Evolutionary conservation across 257 asterid species (phyloP).

Genomic region (Solanum ossicruentum): DNA sequence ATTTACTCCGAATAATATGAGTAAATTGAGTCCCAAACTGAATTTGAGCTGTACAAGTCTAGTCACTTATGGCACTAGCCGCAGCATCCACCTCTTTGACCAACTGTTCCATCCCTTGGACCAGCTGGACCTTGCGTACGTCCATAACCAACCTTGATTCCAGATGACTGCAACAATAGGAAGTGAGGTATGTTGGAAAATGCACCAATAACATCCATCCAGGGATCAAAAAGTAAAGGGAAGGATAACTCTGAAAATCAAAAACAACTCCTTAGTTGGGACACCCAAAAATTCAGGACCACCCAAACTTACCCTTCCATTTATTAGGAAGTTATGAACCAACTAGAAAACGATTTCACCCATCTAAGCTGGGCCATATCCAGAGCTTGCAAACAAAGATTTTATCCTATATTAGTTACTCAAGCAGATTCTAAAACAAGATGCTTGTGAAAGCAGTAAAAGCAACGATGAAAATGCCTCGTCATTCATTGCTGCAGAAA

Average conservation of each 20-base stretch:
- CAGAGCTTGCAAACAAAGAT: background rate
- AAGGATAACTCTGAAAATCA: background rate
- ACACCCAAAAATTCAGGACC: background rate
- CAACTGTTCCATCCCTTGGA: constrained; percentile 49
- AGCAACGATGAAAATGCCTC: background rate
- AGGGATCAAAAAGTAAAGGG: background rate
- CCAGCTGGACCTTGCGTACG: constrained; percentile 47
- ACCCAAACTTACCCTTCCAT: background rate
- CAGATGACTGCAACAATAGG: constrained; percentile 44
- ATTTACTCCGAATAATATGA: background rate
- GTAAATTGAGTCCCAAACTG: background rate
- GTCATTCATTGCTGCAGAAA: background rate
- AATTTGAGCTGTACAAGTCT: constrained; percentile 18
- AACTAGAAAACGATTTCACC: background rate
- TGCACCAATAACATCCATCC: background rate
- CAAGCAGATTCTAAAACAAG: background rate
- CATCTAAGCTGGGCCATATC: background rate
- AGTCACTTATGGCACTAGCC: constrained; percentile 8
- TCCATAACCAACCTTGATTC: constrained; percentile 68
- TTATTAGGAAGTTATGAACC: background rate
- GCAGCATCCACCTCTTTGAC: constrained; percentile 64
- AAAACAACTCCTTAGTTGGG: background rate
- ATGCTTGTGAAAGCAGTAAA: background rate
- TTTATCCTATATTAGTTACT: background rate
- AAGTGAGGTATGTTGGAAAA: background rate